Evolutionary conservation across 192 early-diverging fungal species (phyloP).

Genomic region (Entomortierella chlamydospora): DNA sequence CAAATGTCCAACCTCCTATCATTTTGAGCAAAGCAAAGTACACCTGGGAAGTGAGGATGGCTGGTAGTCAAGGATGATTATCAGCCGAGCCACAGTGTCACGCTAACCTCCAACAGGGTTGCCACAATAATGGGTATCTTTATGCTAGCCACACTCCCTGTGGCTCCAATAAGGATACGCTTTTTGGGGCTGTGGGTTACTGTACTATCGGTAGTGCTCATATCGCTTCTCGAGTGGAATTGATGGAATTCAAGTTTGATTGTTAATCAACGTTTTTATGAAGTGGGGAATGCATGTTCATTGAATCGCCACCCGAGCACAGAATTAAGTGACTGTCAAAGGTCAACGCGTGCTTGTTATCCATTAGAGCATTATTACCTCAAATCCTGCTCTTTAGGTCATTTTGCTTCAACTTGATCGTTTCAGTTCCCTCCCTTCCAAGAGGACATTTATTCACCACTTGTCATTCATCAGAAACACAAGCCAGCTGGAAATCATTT

Average conservation of each 20-base stretch:
- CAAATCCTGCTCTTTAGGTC: too few species aligned
- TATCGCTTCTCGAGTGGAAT: neutral
- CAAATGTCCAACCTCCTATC: conserved; percentile 45
- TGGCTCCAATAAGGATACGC: conserved; percentile 79
- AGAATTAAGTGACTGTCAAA: too few species aligned
- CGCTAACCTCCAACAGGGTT: conserved; percentile 56
- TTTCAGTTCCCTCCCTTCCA: too few species aligned
- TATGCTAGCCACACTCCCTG: conserved; percentile 92
- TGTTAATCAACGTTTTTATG: too few species aligned
- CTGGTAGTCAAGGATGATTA: neutral
- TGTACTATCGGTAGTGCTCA: neutral
- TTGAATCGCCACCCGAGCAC: too few species aligned
- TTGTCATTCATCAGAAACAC: neutral
- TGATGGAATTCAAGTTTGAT: too few species aligned
- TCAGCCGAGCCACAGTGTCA: neutral
- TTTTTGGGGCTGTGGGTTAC: conserved; percentile 18
- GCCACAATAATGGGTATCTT: conserved; percentile 84
- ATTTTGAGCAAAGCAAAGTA: neutral
- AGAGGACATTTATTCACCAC: too few species aligned
- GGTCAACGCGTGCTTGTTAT: too few species aligned
- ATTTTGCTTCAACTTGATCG: too few species aligned
- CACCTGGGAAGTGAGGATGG: too few species aligned
- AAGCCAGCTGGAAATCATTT: neutral
- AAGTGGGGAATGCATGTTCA: too few species aligned
- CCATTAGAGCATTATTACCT: too few species aligned